These are phyloP conservation scores for Erodium chrysanthum DNA, from an alignment of 441 rosid species.

Conservation along the genomic window DNA sequence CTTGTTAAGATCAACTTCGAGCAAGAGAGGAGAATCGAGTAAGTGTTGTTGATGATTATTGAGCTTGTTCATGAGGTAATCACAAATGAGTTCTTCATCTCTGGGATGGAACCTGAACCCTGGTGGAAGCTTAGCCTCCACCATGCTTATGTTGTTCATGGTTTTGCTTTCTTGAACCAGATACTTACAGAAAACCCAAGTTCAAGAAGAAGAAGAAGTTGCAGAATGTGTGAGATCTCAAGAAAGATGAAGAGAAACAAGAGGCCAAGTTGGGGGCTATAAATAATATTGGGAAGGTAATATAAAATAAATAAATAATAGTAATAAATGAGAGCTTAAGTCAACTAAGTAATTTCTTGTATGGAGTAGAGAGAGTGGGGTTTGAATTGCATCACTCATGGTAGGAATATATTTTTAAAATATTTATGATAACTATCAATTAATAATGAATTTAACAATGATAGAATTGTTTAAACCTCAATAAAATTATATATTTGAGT, in stretches of 20 bases:
- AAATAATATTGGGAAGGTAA: not conserved
- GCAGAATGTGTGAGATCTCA: constrained; percentile 4
- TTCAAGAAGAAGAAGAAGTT: not conserved
- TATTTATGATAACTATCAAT: no score
- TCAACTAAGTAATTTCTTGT: not conserved
- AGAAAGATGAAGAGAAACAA: not conserved
- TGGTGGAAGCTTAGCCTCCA: constrained; percentile 47
- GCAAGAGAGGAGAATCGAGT: constrained; percentile 19
- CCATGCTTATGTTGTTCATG: constrained; percentile 32
- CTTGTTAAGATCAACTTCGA: constrained; percentile 59
- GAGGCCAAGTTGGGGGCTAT: constrained; percentile 1
- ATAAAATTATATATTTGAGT: not conserved
- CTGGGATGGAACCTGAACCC: constrained; percentile 62
- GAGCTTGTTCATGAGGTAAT: constrained; percentile 43
- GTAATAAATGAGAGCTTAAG: not conserved
- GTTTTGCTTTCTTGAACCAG: not conserved
- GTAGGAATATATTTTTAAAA: no score
- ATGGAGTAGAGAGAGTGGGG: no score
- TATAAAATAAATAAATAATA: no score
- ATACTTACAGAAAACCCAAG: not conserved
- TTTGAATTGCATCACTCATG: no score
- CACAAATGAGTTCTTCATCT: constrained; percentile 61
- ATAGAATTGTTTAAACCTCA: no score
- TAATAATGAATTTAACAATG: no score
- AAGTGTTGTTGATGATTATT: not conserved